phyloP scores from a whole-genome alignment of 495 filamentous ascomycete genomes.

The Penicillium samsonianum region DNA sequence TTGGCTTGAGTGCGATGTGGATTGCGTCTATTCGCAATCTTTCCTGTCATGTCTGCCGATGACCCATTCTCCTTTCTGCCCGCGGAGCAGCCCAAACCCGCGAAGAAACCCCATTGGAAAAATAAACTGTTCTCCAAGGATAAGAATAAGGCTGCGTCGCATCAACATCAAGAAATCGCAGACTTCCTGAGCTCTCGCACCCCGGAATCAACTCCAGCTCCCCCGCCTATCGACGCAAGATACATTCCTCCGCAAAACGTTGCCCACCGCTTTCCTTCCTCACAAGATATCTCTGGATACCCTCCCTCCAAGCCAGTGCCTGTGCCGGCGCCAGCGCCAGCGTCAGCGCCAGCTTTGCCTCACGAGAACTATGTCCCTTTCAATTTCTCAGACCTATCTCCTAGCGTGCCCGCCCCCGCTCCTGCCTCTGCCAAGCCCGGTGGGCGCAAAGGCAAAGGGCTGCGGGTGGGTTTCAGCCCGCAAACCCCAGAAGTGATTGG shows the following conservation, averaged over 20 bases:
- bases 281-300: conserved; percentile 26
- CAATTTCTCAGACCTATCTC: conserved; percentile 16
- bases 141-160: conserved; percentile 35
- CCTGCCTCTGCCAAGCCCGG: conserved; percentile 15
- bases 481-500: conserved; percentile 76
- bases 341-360: conserved; percentile 3
- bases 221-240: conserved; percentile 23
- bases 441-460: conserved; percentile 54
- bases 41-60: conserved; percentile 40
- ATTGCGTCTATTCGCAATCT: conserved; percentile 15
- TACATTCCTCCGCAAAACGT: conserved; percentile 17
- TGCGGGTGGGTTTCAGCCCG: conserved; percentile 71
- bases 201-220: conserved; percentile 7
- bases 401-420: background rate
- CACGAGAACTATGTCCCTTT: conserved; percentile 24
- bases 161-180: conserved; percentile 45
- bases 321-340: conserved; percentile 3
- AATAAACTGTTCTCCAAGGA: conserved; percentile 52
- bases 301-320: conserved; percentile 19
- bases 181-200: conserved; percentile 44
- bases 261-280: conserved; percentile 28
- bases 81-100: conserved; percentile 29
- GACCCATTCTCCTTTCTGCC: conserved; percentile 44
- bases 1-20: conserved; percentile 23
- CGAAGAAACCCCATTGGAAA: conserved; percentile 47